Base-by-base conservation (phyloP, 2,329 filamentous ascomycete genomes). In the Diaporthe sp. region DNA sequence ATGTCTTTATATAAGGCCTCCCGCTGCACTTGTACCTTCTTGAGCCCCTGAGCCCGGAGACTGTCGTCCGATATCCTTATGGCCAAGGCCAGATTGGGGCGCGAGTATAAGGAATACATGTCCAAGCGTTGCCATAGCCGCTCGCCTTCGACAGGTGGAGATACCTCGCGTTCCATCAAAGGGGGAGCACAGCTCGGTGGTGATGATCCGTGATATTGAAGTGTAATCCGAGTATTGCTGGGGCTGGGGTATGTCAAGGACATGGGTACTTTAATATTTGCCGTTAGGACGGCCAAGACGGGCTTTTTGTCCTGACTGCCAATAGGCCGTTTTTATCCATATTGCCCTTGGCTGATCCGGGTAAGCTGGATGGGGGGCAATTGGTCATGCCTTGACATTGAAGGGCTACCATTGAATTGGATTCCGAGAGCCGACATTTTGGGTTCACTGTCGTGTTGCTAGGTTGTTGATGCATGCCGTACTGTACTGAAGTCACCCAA, bases 311-410 rank as follows among this genome's bases (percentile, higher is more conserved):
- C 25, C 31, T 53, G 28, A 68, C 62, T 68, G 39, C 62, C 62
- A 67, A 51, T 67, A 49, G 62, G 65, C 34, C 46, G 22, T 68
- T 68, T 68, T 68, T 68, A 68, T 68, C 65, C 65, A 68, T 53
- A 68, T 68, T 68, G 46, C 13, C 28, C 17, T 51, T 49, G 42
- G 28, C 22, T 34, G 62, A 68, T 37, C 62, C 62, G 44, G 62
- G 44, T 51, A 51, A 51, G 59, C 25, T 22, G 39, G 25, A 8
- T 22, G 39, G 42, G 42, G 49, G 44, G 62, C 62, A 51, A 37
- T 2, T 25, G 65, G 65, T 31, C 46, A 53, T 42, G 65, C 22
- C 31, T 25, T 19, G 46, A 68, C 34, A 37, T 39, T 46, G 10
- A 37, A 25, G 62, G 44, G 46, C 9, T 37, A 39, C 46, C 44